phyloP scores from a whole-genome alignment of 2,329 filamentous ascomycete species.

The Ophiostoma montium region DNA sequence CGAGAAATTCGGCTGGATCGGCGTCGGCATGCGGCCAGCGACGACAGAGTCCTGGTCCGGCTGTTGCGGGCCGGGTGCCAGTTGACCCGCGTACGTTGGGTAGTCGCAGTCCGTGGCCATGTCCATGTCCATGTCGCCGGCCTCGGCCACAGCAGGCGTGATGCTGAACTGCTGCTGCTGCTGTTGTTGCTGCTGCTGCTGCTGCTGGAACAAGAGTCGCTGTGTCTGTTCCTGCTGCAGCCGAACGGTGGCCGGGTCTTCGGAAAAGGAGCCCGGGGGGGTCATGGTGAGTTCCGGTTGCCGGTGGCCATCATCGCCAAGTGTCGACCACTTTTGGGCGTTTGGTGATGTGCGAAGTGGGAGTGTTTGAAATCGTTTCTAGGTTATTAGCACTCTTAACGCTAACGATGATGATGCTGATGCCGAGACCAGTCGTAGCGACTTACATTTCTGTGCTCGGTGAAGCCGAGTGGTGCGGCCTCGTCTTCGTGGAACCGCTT shows the following conservation, averaged over 20 bases:
- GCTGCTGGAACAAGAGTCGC: too few species aligned
- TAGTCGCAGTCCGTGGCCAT: conserved; percentile 30
- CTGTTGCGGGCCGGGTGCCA: conserved; percentile 20
- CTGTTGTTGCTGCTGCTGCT: conserved; percentile 2
- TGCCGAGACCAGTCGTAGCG: too few species aligned
- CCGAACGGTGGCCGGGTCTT: conserved; percentile 17
- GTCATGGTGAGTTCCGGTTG: conserved; percentile 22
- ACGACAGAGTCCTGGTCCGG: conserved; percentile 21
- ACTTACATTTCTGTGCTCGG: conserved; percentile 36
- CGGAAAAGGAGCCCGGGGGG: conserved; percentile 26
- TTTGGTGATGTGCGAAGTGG: conserved; percentile 33
- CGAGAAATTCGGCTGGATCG: conserved; percentile 44
- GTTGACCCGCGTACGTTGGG: background rate
- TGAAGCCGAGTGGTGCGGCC: conserved; percentile 27
- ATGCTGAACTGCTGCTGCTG: conserved; percentile 14
- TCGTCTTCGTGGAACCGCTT: conserved; percentile 35
- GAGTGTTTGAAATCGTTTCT: conserved; percentile 43
- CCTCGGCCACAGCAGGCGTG: conserved; percentile 8
- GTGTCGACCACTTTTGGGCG: conserved; percentile 22
- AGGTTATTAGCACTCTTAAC: conserved; percentile 9
- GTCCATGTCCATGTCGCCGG: conserved; percentile 32
- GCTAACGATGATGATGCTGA: too few species aligned
- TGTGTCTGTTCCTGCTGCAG: conserved; percentile 2
- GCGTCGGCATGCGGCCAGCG: conserved; percentile 40
- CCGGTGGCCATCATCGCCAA: conserved; percentile 14